Evolutionary conservation across 2,329 filamentous ascomycete species (phyloP).

Genomic region (Xylariaceae sp.): DNA sequence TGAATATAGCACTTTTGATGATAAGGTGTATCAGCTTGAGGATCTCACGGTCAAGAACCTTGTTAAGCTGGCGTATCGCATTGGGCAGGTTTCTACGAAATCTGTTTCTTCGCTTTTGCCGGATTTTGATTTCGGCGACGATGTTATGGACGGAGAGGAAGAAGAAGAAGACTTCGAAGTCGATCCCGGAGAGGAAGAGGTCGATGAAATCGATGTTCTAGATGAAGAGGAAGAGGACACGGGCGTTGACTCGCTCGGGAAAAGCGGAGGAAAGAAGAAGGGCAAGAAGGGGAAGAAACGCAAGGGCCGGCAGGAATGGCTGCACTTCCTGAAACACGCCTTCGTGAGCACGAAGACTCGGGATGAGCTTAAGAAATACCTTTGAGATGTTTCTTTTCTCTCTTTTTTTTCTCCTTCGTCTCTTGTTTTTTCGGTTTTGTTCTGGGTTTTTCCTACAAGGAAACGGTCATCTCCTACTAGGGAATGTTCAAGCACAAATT

Average conservation of each 20-base stretch:
- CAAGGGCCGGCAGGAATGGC: constrained; percentile 65
- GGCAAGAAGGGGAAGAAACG: constrained; percentile 43
- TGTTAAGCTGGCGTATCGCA: constrained; percentile 71
- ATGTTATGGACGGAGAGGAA: not conserved
- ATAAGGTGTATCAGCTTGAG: constrained; percentile 66
- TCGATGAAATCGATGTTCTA: constrained; percentile 25
- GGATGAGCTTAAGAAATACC: constrained; percentile 54
- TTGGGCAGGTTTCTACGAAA: constrained; percentile 51
- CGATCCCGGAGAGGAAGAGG: constrained; percentile 4
- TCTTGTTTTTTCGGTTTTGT: not conserved
- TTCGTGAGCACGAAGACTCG: constrained; percentile 69
- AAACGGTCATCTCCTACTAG: too few relatives aligned
- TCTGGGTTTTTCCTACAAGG: too few relatives aligned
- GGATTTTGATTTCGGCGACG: too few relatives aligned
- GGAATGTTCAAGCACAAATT: too few relatives aligned
- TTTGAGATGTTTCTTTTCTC: not conserved
- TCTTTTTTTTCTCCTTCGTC: not conserved
- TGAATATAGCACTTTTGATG: constrained; percentile 79
- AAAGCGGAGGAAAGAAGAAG: constrained; percentile 51
- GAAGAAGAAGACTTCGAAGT: constrained; percentile 21
- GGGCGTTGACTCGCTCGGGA: constrained; percentile 19
- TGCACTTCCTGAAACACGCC: constrained; percentile 69
- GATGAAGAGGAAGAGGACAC: constrained; percentile 27
- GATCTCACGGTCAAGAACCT: constrained; percentile 83
- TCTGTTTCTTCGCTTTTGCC: constrained; percentile 1